Percentiles rank a stretch among this genome's conserved stretches.
phyloP scores from a whole-genome alignment of 208 protist genomes.

The Leptomonas seymouri region DNA sequence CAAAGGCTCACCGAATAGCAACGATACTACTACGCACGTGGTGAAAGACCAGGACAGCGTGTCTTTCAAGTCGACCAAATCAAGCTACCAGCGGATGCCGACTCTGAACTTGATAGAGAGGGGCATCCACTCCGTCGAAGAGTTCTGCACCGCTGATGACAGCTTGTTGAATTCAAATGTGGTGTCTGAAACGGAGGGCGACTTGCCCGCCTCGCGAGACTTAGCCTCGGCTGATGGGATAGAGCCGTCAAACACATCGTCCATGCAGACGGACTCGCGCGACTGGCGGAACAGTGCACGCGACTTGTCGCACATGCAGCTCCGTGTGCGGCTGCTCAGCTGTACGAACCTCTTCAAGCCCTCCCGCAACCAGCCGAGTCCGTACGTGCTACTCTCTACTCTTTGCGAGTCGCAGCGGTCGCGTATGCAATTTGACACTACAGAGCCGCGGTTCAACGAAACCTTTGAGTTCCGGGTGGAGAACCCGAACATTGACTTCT shows the following conservation, averaged over 20 bases:
- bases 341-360: constrained; percentile 60
- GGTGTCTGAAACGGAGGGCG: constrained; percentile 30
- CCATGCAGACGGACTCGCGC: background rate
- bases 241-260: background rate
- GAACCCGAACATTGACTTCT: constrained; percentile 54
- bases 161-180: constrained; percentile 23
- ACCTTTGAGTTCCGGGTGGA: constrained; percentile 63
- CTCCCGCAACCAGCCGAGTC: constrained; percentile 43
- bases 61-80: constrained; percentile 10
- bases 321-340: constrained; percentile 70
- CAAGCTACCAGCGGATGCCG: background rate
- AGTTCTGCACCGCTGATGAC: constrained; percentile 44
- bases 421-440: constrained; percentile 53
- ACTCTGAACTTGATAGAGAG: constrained; percentile 73
- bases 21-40: constrained; percentile 3
- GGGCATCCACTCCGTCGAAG: constrained; percentile 51
- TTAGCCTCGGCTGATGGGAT: background rate
- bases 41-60: constrained; percentile 7
- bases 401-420: constrained; percentile 61
- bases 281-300: background rate
- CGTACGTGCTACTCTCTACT: constrained; percentile 82
- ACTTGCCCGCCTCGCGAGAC: constrained; percentile 17
- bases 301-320: constrained; percentile 14
- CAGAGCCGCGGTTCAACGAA: constrained; percentile 69
- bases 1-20: constrained; percentile 12